Conservation (phyloP, 2,329 filamentous ascomycete genomes). For the Raffaelea ambrosiae region DNA sequence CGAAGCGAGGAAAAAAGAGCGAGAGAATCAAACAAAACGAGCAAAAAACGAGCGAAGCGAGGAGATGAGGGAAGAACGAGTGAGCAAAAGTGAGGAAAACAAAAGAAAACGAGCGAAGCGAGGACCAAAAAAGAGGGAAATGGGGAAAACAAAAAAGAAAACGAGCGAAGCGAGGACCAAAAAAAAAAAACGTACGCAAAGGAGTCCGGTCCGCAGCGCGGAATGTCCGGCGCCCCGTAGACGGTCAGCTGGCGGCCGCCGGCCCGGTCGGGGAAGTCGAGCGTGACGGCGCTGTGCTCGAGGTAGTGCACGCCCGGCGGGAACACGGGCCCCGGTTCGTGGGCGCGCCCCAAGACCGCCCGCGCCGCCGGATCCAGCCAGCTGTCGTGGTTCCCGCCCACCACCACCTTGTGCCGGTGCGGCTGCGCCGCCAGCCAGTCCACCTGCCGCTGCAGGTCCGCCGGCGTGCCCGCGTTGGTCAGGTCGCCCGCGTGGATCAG, state of each 20-base stretch:
- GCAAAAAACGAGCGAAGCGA: neutral
- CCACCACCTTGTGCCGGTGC: constrained; percentile 70
- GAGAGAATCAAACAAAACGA: neutral
- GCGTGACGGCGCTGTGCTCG: constrained; percentile 55
- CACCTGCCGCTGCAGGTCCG: constrained; percentile 71
- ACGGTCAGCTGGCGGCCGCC: constrained; percentile 54
- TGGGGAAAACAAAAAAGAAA: no score
- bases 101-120: no score
- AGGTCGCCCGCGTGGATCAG: constrained; percentile 88
- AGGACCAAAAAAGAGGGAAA: no score
- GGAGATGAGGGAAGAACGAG: neutral
- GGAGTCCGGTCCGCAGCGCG: constrained; percentile 59
- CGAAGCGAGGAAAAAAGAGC: no score
- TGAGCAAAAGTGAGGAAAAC: neutral
- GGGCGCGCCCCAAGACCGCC: constrained; percentile 39
- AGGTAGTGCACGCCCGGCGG: constrained; percentile 62
- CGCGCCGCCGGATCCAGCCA: constrained; percentile 67
- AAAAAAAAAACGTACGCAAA: constrained; percentile 41
- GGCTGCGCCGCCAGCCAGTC: constrained; percentile 72
- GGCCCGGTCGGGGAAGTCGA: constrained; percentile 44
- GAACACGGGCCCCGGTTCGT: constrained; percentile 46
- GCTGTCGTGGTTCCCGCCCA: constrained; percentile 84
- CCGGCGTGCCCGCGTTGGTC: constrained; percentile 60
- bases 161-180: no score
- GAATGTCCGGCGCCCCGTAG: constrained; percentile 77